Conservation (phyloP, 2,329 filamentous ascomycete genomes). For the Phyllosticta citriasiana region DNA sequence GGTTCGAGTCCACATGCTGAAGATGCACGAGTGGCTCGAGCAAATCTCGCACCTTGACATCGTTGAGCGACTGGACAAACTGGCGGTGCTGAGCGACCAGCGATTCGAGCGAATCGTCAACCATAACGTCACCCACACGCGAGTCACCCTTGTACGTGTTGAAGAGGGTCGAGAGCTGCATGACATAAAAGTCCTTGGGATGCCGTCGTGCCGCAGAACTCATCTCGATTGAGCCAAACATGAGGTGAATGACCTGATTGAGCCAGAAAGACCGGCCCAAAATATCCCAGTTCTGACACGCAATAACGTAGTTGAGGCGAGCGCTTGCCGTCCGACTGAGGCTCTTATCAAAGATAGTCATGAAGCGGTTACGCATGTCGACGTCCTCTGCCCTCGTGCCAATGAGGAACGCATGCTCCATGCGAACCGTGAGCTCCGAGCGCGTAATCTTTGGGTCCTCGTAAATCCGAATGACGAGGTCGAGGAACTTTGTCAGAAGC, state of each 20-base stretch:
- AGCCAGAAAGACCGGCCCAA: slow-evolving; percentile 94
- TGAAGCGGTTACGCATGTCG: slow-evolving; percentile 93
- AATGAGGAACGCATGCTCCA: slow-evolving; percentile 97
- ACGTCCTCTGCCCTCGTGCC: slow-evolving; percentile 88
- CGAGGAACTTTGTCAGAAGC: slow-evolving; percentile 84
- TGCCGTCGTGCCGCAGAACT: slow-evolving; percentile 70
- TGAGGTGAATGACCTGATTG: slow-evolving; percentile 83
- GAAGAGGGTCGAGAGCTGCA: slow-evolving; percentile 64
- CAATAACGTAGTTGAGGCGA: slow-evolving; percentile 78
- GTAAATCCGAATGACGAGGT: slow-evolving; percentile 95
- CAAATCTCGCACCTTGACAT: slow-evolving; percentile 79
- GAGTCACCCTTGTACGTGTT: slow-evolving; percentile 63
- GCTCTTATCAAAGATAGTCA: slow-evolving; percentile 91
- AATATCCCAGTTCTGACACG: slow-evolving; percentile 93
- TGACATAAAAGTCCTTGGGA: slow-evolving; percentile 70
- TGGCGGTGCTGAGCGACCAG: slow-evolving; percentile 69
- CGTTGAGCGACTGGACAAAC: slow-evolving; percentile 75
- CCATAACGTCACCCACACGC: slow-evolving; percentile 53
- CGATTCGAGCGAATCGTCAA: slow-evolving; percentile 72
- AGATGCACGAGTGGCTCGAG: slow-evolving; percentile 85
- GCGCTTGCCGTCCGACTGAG: slow-evolving; percentile 86
- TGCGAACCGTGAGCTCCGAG: slow-evolving; percentile 88
- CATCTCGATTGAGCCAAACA: slow-evolving; percentile 85
- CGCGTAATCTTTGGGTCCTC: slow-evolving; percentile 93
- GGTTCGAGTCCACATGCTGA: slow-evolving; percentile 74